A percentile compares a stretch with the other conserved stretches of the same genome.
Evolutionary conservation across 345 rosid genomes (phyloP).

Genomic region (Sisymbrium altissimum): DNA sequence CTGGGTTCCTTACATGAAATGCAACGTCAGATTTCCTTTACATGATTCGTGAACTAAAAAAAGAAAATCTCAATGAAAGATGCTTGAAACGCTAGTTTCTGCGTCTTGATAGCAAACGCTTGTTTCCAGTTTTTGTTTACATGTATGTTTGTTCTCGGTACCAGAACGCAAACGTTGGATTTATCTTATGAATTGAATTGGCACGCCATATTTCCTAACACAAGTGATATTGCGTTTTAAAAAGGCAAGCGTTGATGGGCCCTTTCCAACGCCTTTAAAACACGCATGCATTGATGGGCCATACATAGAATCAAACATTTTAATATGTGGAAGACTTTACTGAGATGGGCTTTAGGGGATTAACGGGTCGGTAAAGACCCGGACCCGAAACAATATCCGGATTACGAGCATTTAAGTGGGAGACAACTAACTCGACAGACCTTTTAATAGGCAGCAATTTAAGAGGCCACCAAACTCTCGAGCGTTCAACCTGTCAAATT

Average conservation of each 20-base stretch:
- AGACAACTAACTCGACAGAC: neutral
- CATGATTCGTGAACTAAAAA: no score
- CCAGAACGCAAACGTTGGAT: neutral
- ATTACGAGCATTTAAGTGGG: neutral
- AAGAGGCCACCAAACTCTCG: constrained; percentile 21
- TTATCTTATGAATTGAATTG: neutral
- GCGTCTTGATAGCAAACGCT: neutral
- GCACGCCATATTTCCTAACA: neutral
- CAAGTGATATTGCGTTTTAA: neutral
- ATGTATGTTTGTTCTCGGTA: neutral
- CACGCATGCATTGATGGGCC: neutral
- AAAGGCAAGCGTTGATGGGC: neutral
- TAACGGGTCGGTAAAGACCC: neutral
- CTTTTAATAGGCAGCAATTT: neutral
- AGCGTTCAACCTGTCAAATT: neutral
- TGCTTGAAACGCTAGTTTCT: no score
- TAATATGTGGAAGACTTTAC: neutral
- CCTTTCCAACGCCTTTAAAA: neutral
- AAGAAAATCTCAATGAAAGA: neutral
- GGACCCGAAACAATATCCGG: neutral
- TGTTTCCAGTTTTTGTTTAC: constrained; percentile 3
- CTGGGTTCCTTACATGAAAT: no score
- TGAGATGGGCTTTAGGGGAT: neutral
- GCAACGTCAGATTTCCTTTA: no score
- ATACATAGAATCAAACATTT: neutral